Conservation (phyloP, 2,329 filamentous ascomycete species). For the Paraphoma chrysanthemicola region DNA sequence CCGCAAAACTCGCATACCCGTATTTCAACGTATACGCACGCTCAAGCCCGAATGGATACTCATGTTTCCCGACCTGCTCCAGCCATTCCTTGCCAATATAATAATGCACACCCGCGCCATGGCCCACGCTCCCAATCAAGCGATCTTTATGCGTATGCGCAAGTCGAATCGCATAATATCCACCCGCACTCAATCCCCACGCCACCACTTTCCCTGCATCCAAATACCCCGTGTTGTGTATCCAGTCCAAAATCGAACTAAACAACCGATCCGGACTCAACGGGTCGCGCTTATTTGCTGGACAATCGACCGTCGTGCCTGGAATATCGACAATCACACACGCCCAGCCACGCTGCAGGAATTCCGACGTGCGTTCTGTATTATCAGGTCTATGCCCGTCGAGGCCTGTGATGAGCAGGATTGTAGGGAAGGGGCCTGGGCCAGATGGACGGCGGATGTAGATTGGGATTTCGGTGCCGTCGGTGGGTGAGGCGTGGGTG, state of each 20-base stretch:
- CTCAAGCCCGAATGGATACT: slow-evolving; percentile 65
- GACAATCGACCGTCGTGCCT: slow-evolving; percentile 62
- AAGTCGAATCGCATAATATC: slow-evolving; percentile 64
- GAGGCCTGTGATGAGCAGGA: slow-evolving; percentile 64
- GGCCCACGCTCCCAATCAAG: slow-evolving; percentile 58
- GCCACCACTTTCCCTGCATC: slow-evolving; percentile 57
- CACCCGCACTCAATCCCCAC: slow-evolving; percentile 65
- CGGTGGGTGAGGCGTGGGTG: slow-evolving; percentile 56
- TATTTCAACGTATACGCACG: slow-evolving; percentile 57
- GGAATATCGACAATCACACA: slow-evolving; percentile 62
- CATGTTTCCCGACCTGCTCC: slow-evolving; percentile 58
- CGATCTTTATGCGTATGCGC: slow-evolving; percentile 62
- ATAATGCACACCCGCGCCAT: slow-evolving; percentile 63
- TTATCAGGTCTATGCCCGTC: slow-evolving; percentile 64
- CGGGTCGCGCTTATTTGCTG: slow-evolving; percentile 57
- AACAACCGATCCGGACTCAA: slow-evolving; percentile 60
- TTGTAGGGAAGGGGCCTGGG: slow-evolving; percentile 54
- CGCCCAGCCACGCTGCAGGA: slow-evolving; percentile 56
- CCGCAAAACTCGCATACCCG: slow-evolving; percentile 42
- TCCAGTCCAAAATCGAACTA: slow-evolving; percentile 60
- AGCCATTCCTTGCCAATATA: slow-evolving; percentile 65
- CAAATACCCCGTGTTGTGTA: slow-evolving; percentile 52
- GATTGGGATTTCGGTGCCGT: slow-evolving; percentile 65
- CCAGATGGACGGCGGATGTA: slow-evolving; percentile 66
- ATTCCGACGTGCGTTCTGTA: slow-evolving; percentile 53